A percentile compares a stretch with the other conserved stretches of the same genome.
Evolutionary conservation across 1,139 yeast species (phyloP).

Genomic region (Geotrichum macrosporum): DNA sequence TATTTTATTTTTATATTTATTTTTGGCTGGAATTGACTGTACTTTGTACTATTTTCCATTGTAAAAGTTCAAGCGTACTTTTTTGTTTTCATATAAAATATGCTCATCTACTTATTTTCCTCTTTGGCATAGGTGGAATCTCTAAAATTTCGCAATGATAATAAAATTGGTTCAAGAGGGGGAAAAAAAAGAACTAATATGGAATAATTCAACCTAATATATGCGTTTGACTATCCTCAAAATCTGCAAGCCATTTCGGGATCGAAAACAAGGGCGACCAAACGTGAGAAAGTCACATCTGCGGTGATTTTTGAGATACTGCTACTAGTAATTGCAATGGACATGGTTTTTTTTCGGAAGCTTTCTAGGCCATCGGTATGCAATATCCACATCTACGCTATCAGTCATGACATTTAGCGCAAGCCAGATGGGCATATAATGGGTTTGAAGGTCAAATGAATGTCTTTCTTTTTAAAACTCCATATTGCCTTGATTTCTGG

Average conservation of each 20-base stretch:
- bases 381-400: slow-evolving; percentile 38
- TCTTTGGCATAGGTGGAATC: no score
- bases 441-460: slow-evolving; percentile 45
- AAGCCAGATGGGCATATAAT: slow-evolving; percentile 49
- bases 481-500: slow-evolving; percentile 57
- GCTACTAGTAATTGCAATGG: slow-evolving; percentile 48
- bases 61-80: no score
- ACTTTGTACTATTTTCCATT: no score
- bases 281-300: slow-evolving; percentile 45
- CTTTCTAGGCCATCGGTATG: slow-evolving; percentile 36
- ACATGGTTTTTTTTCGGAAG: slow-evolving; percentile 47
- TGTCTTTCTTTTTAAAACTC: slow-evolving; percentile 53
- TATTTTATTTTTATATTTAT: slow-evolving; percentile 3
- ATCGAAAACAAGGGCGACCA: slow-evolving; percentile 29
- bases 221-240: slow-evolving; percentile 65
- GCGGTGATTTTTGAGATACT: slow-evolving; percentile 49
- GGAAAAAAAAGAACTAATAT: no score
- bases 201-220: no score
- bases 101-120: no score
- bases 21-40: slow-evolving; percentile 1
- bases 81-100: no score
- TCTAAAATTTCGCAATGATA: no score
- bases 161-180: no score
- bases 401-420: slow-evolving; percentile 19
- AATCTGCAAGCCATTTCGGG: slow-evolving; percentile 43